phyloP scores from a whole-genome alignment of 1,284 basidiomycete species.

The Irpex rosettiformis region DNA sequence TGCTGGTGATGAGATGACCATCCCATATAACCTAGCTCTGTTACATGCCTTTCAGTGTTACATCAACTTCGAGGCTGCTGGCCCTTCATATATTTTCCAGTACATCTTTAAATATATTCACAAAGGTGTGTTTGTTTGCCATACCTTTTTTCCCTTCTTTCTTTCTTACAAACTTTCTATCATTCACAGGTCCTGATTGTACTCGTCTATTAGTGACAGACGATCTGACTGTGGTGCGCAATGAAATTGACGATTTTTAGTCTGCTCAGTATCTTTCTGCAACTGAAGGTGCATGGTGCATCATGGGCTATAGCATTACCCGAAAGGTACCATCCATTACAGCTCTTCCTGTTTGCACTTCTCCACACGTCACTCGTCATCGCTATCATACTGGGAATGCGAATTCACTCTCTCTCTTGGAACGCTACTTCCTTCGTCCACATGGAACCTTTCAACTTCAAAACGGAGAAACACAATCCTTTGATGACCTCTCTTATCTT shows the following conservation, averaged over 20 bases:
- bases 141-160: not conserved
- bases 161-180: not conserved
- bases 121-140: slow-evolving; percentile 26
- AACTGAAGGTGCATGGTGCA: slow-evolving; percentile 34
- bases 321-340: slow-evolving; percentile 31
- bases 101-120: slow-evolving; percentile 40
- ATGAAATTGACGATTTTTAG: slow-evolving; percentile 34
- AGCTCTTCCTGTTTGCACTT: slow-evolving; percentile 24
- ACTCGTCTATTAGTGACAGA: slow-evolving; percentile 6
- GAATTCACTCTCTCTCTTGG: too few relatives aligned
- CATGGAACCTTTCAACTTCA: too few relatives aligned
- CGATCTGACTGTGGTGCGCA: slow-evolving; percentile 13
- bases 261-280: slow-evolving; percentile 32
- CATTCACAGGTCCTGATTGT: slow-evolving; percentile 16
- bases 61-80: slow-evolving; percentile 35
- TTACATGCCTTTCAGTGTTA: slow-evolving; percentile 30
- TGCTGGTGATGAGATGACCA: slow-evolving; percentile 26
- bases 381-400: slow-evolving; percentile 26
- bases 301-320: slow-evolving; percentile 31
- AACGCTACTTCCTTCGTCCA: too few relatives aligned
- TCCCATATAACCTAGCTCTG: slow-evolving; percentile 30
- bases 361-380: not conserved
- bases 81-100: slow-evolving; percentile 30
- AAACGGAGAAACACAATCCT: too few relatives aligned
- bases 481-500: too few relatives aligned